Percentiles rank a stretch among this genome's conserved stretches.
These are phyloP conservation scores for Fusarium verrucosum DNA, from an alignment of 2,329 filamentous ascomycete genomes.

Conservation along the genomic window DNA sequence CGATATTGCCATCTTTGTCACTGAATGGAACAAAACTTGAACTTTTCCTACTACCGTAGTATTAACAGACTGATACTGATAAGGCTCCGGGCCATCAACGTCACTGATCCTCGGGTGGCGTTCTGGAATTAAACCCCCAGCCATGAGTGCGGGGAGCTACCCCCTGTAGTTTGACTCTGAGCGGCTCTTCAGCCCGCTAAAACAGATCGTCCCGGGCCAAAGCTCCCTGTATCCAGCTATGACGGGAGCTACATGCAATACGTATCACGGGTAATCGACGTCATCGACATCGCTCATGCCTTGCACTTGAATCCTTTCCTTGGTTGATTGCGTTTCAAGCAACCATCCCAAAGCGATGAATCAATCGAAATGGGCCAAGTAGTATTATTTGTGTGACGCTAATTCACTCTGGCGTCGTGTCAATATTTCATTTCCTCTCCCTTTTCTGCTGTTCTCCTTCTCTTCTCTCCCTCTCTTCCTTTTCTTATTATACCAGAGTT, in stretches of 20 bases:
- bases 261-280: slow-evolving; percentile 32
- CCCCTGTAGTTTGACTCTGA: slow-evolving; percentile 20
- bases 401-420: slow-evolving; percentile 14
- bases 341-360: slow-evolving; percentile 30
- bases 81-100: not conserved
- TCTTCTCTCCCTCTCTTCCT: not conserved
- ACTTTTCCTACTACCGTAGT: no score
- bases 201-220: slow-evolving; percentile 28
- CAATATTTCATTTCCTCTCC: slow-evolving; percentile 26
- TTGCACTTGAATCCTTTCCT: slow-evolving; percentile 27
- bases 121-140: slow-evolving; percentile 1
- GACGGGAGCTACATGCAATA: not conserved
- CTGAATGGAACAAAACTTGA: not conserved
- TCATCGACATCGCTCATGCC: slow-evolving; percentile 40
- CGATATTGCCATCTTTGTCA: not conserved
- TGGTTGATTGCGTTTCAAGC: slow-evolving; percentile 29
- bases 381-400: slow-evolving; percentile 28
- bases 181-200: slow-evolving; percentile 31
- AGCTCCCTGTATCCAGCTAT: slow-evolving; percentile 5
- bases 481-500: slow-evolving; percentile 5
- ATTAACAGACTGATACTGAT: not conserved
- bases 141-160: slow-evolving; percentile 18
- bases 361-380: slow-evolving; percentile 20
- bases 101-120: slow-evolving; percentile 20
- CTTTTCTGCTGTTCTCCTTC: not conserved